These are phyloP conservation scores for Pseudopediastrum boryanum DNA, from an alignment of 139 green algal genomes.

Conservation along the genomic window DNA sequence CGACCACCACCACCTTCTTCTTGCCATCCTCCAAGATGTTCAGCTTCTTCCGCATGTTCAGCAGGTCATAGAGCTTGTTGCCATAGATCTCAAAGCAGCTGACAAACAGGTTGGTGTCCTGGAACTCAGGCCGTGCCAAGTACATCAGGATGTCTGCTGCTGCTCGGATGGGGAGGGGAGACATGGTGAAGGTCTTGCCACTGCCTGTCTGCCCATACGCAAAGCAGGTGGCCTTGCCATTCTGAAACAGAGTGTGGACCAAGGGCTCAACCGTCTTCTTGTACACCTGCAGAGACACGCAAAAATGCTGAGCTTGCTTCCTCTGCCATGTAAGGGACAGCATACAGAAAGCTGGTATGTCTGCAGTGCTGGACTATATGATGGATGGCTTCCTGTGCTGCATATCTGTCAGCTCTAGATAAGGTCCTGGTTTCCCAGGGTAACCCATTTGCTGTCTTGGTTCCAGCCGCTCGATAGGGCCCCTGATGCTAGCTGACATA, in stretches of 20 bases:
- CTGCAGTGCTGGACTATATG: too few species aligned
- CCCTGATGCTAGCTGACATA: too few species aligned
- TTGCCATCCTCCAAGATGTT: slow-evolving; percentile 94
- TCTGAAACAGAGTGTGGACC: slow-evolving; percentile 89
- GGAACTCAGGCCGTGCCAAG: slow-evolving; percentile 62
- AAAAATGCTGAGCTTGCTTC: too few species aligned
- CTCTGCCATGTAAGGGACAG: too few species aligned
- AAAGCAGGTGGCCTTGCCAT: slow-evolving; percentile 93
- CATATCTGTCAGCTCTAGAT: too few species aligned
- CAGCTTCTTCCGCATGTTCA: slow-evolving; percentile 91
- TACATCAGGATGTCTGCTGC: slow-evolving; percentile 85
- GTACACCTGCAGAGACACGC: slow-evolving; percentile 79
- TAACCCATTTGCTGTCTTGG: too few species aligned
- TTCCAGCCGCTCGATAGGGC: too few species aligned
- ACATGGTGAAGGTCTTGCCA: slow-evolving; percentile 98
- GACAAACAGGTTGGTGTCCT: slow-evolving; percentile 67
- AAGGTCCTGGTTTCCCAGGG: too few species aligned
- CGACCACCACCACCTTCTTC: slow-evolving; percentile 82
- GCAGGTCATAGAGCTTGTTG: slow-evolving; percentile 95
- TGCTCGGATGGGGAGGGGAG: slow-evolving; percentile 89
- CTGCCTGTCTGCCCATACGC: slow-evolving; percentile 95
- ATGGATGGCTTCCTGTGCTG: too few species aligned
- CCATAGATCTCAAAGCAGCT: slow-evolving; percentile 98
- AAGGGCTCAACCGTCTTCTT: slow-evolving; percentile 86
- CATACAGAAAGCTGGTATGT: too few species aligned